Evolutionary conservation across 208 protist genomes (phyloP).

Genomic region (Crithidia brevicula): DNA sequence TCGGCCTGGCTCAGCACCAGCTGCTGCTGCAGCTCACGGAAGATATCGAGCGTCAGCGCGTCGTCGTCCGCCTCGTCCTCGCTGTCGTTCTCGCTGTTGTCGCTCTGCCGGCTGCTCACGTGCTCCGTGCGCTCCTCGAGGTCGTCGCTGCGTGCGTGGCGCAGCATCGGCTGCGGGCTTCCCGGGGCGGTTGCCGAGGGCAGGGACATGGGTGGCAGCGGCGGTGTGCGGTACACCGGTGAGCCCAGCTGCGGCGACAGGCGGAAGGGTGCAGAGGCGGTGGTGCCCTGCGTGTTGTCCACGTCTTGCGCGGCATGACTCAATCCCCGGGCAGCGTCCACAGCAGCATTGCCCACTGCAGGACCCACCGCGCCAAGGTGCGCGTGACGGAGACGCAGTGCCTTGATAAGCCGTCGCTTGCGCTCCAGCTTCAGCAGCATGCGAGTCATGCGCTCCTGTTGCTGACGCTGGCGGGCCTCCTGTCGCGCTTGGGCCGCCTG

Average conservation of each 20-base stretch:
- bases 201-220: constrained; percentile 27
- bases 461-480: constrained; percentile 23
- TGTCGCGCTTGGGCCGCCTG: constrained; percentile 45
- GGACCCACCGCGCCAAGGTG: constrained; percentile 2
- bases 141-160: constrained; percentile 3
- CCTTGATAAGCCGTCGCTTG: constrained; percentile 29
- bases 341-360: background rate
- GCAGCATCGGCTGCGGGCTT: constrained; percentile 7
- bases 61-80: constrained; percentile 34
- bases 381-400: constrained; percentile 22
- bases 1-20: constrained; percentile 48
- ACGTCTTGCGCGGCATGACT: constrained; percentile 15
- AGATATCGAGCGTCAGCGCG: constrained; percentile 21
- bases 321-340: constrained; percentile 1
- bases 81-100: constrained; percentile 18
- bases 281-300: constrained; percentile 19
- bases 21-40: constrained; percentile 44
- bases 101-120: background rate
- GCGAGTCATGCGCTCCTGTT: constrained; percentile 23
- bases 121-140: background rate
- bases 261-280: background rate
- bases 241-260: constrained; percentile 30
- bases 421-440: constrained; percentile 33
- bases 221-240: constrained; percentile 24
- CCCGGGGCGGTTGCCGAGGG: constrained; percentile 9